Evolutionary conservation across 257 asterid species (phyloP), one percentile per base, ranked within the genome.

Genomic region (Sherardia arvensis): DNA sequence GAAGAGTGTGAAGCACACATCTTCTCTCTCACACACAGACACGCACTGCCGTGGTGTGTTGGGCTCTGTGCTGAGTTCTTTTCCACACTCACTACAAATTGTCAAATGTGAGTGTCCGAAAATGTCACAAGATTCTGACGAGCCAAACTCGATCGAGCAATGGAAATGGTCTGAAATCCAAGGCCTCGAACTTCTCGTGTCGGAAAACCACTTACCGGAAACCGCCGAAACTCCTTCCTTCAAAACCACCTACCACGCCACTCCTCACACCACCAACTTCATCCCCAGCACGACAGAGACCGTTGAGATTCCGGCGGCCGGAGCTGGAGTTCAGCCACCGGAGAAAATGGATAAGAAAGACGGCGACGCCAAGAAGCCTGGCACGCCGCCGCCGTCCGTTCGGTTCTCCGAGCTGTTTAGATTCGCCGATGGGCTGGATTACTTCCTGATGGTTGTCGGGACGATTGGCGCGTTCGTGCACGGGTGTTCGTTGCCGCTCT

Each of bases 401-500:
- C 80, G 77, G 56, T 74, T 93, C 59, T 47, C 65, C 0, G 94
- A 87, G 73, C 92, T 93, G 1, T 93, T 93, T 79, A 83, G 99
- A 65, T 93, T 90, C 64, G 99, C 97, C 0, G 99, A 93, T 67
- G 81, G 95, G 49, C 68, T 93, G 73, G 99, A 93, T 57, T 87
- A 73, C 69, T 80, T 76, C 21, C 67, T 93, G 55, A 93, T 93
- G 99, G 28, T 72, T 18, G 81, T 93, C 67, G 99, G 99, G 4
- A 79, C 94, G 0, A 75, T 86, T 63, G 99, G 99, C 23, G 99
- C 97, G 10, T 83, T 93, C 70, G 91, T 93, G 26, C 99, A 93
- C 71, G 99, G 99, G 10, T 84, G 80, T 71, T 87, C 97, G 2
- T 78, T 93, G 84, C 99, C 99, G 60, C 61, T 93, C 76, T 93